Evolutionary conservation across 2,329 filamentous ascomycete species (phyloP).

Genomic region (Sphaerostilbella broomeana): DNA sequence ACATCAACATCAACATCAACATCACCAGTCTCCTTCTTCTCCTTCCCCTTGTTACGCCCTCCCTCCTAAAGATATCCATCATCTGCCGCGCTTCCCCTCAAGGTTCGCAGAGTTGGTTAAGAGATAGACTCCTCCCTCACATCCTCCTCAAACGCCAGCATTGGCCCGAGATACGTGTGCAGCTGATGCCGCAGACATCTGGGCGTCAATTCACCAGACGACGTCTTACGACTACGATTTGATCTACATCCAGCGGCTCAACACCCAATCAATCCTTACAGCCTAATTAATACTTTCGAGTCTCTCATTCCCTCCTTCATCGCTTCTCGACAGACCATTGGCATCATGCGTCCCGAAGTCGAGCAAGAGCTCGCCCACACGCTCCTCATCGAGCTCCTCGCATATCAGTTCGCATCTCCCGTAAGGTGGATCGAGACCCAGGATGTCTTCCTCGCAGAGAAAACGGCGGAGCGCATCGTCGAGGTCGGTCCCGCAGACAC

Average conservation of each 20-base stretch:
- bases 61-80: constrained; percentile 1
- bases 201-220: too few species aligned
- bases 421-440: constrained; percentile 99
- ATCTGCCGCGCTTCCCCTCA: constrained; percentile 13
- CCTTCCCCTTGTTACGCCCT: too few species aligned
- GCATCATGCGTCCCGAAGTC: constrained; percentile 86
- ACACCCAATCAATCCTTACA: too few species aligned
- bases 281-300: constrained; percentile 10
- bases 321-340: constrained; percentile 17
- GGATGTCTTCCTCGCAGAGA: constrained; percentile 97
- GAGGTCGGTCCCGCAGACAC: constrained; percentile 97
- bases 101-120: constrained; percentile 18
- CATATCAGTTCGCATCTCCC: constrained; percentile 97
- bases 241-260: too few species aligned
- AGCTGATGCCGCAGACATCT: constrained; percentile 4
- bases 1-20: too few species aligned
- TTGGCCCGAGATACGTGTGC: too few species aligned
- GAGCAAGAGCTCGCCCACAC: constrained; percentile 99
- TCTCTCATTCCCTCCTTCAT: not conserved
- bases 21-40: too few species aligned
- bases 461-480: constrained; percentile 92
- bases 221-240: too few species aligned
- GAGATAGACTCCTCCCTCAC: constrained; percentile 4
- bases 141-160: constrained; percentile 1
- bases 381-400: constrained; percentile 94